A percentile compares a stretch with the other conserved stretches of the same genome.
Evolutionary conservation across 164 flowering plant species (phyloP).

Genomic region (Aristolochia fimbriata): DNA sequence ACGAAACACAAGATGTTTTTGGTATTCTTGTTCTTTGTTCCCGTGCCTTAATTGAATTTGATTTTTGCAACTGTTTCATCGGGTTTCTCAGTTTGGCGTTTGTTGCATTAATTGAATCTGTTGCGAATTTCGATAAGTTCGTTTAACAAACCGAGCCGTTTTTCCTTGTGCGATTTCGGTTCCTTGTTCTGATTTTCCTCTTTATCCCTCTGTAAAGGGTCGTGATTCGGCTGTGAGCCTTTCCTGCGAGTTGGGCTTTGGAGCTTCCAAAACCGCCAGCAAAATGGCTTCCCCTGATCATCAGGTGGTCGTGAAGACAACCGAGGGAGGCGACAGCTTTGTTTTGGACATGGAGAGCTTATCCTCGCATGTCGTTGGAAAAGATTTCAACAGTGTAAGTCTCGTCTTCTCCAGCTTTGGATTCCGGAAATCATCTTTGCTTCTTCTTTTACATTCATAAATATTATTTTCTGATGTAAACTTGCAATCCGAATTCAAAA

Average conservation of each 20-base stretch:
- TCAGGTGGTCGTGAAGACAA: neutral
- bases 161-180: neutral
- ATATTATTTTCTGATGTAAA: too few relatives aligned
- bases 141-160: neutral
- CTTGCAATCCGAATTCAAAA: too few relatives aligned
- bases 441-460: too few relatives aligned
- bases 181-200: neutral
- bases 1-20: too few relatives aligned
- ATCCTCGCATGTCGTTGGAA: neutral
- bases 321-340: conserved; percentile 2
- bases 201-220: neutral
- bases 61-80: neutral
- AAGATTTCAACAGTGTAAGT: conserved; percentile 2
- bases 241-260: neutral
- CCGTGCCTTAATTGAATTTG: too few relatives aligned
- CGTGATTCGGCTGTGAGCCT: neutral
- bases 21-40: too few relatives aligned
- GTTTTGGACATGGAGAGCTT: conserved; percentile 7
- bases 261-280: too few relatives aligned
- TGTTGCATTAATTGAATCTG: neutral
- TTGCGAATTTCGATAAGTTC: neutral
- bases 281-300: conserved; percentile 1
- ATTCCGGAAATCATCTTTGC: neutral
- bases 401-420: neutral
- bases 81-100: neutral